Percentiles rank a stretch among this genome's conserved stretches.
These are phyloP conservation scores for Hypoxylon fragiforme DNA, from an alignment of 495 filamentous ascomycete species.

Conservation along the genomic window DNA sequence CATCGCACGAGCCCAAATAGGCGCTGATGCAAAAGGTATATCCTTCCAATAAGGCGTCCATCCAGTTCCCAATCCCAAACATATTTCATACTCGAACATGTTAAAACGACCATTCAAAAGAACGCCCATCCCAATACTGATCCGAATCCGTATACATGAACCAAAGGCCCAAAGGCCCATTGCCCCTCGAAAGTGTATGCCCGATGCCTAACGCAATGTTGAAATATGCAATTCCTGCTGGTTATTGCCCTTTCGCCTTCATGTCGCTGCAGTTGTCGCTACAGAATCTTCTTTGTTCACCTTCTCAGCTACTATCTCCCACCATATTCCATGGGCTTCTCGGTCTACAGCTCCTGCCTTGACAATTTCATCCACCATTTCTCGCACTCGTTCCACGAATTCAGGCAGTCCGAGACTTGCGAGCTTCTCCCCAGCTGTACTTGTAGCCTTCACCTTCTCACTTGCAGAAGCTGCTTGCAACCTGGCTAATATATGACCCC, in stretches of 20 bases:
- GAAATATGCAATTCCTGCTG: not conserved
- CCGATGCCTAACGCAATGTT: conserved; percentile 6
- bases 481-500: conserved; percentile 73
- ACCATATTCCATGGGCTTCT: conserved; percentile 75
- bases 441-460: conserved; percentile 80
- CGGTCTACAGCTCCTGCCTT: conserved; percentile 79
- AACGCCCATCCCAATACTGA: conserved; percentile 24
- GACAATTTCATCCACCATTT: conserved; percentile 76
- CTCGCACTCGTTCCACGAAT: conserved; percentile 82
- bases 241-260: conserved; percentile 1
- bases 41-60: conserved; percentile 23
- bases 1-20: conserved; percentile 15
- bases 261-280: conserved; percentile 13
- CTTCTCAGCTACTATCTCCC: conserved; percentile 66
- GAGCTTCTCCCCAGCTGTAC: conserved; percentile 79
- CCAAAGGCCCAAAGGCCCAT: conserved; percentile 19
- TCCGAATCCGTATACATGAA: conserved; percentile 22
- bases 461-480: conserved; percentile 74
- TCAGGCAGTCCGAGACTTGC: conserved; percentile 81
- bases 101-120: conserved; percentile 24
- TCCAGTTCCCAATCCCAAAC: conserved; percentile 25
- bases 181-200: conserved; percentile 18
- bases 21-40: conserved; percentile 36
- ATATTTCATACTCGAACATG: conserved; percentile 14
- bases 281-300: conserved; percentile 42